phyloP scores from a whole-genome alignment of 148 eudicot species.

The Nepenthes gracilis region DNA sequence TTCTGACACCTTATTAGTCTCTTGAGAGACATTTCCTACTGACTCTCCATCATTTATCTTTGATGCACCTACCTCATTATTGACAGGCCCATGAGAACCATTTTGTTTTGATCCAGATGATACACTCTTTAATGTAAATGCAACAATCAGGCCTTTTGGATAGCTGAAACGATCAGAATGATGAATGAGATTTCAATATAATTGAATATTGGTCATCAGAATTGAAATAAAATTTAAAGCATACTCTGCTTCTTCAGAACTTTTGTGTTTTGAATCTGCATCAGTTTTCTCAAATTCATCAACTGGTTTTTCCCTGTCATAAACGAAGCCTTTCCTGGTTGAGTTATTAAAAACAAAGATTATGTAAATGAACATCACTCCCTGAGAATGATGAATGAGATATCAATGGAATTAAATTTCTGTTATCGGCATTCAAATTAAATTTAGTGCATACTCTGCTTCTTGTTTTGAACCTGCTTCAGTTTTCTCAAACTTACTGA shows the following conservation, averaged over 20 bases:
- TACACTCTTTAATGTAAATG: constrained; percentile 28
- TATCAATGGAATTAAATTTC: not conserved
- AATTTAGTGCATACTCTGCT: constrained; percentile 19
- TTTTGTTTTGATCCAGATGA: constrained; percentile 26
- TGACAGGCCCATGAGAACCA: constrained; percentile 23
- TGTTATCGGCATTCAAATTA: not conserved
- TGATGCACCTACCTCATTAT: constrained; percentile 15
- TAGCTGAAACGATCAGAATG: not conserved
- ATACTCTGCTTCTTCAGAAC: constrained; percentile 36
- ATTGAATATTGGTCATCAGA: not conserved
- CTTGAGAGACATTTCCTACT: constrained; percentile 12
- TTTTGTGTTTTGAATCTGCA: constrained; percentile 26
- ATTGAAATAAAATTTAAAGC: not conserved
- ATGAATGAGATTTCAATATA: not conserved
- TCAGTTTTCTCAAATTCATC: constrained; percentile 40
- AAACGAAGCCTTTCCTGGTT: constrained; percentile 77
- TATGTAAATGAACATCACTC: not conserved
- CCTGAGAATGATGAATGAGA: not conserved
- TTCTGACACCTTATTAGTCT: constrained; percentile 16
- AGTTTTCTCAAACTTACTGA: constrained; percentile 36
- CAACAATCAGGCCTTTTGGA: constrained; percentile 4
- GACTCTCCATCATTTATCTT: constrained; percentile 24
- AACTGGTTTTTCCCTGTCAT: constrained; percentile 52
- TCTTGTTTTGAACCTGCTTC: constrained; percentile 26
- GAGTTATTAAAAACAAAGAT: constrained; percentile 2